Conservation (phyloP, 2,329 filamentous ascomycete species). For the Diaporthe destruens region DNA sequence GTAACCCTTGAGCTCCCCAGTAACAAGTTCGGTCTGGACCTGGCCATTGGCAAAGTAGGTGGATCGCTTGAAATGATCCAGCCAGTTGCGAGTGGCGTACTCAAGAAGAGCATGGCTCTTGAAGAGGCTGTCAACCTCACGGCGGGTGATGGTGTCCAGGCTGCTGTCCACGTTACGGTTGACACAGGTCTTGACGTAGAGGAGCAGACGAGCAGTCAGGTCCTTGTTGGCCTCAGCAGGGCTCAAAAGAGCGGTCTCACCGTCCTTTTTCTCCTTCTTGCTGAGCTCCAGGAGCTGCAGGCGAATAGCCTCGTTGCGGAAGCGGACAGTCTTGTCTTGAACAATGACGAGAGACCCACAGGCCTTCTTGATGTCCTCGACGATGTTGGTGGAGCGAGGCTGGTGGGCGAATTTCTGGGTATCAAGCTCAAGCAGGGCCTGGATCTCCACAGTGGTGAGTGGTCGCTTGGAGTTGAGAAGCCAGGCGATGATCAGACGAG, state of each 20-base stretch:
- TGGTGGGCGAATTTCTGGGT: conserved; percentile 37
- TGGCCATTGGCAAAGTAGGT: conserved; percentile 39
- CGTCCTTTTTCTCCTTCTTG: conserved; percentile 41
- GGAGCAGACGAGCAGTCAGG: conserved; percentile 39
- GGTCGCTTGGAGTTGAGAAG: conserved; percentile 42
- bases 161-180: conserved; percentile 41
- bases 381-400: conserved; percentile 42
- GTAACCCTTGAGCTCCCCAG: conserved; percentile 33
- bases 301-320: conserved; percentile 43
- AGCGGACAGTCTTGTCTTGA: conserved; percentile 42
- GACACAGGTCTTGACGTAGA: conserved; percentile 42
- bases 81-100: conserved; percentile 42
- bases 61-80: conserved; percentile 41
- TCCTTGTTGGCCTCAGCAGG: conserved; percentile 42
- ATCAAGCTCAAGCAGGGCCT: conserved; percentile 43
- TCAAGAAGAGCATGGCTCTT: conserved; percentile 40
- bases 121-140: conserved; percentile 39
- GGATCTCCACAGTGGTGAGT: conserved; percentile 41
- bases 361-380: conserved; percentile 42
- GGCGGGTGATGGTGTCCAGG: conserved; percentile 37
- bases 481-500: conserved; percentile 43
- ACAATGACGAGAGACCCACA: conserved; percentile 41
- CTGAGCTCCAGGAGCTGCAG: conserved; percentile 42
- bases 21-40: conserved; percentile 34
- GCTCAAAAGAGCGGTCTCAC: conserved; percentile 39